Evolutionary conservation across 345 rosid genomes (phyloP), one percentile per base, ranked within the genome.

Genomic region (Raphanus sativus): DNA sequence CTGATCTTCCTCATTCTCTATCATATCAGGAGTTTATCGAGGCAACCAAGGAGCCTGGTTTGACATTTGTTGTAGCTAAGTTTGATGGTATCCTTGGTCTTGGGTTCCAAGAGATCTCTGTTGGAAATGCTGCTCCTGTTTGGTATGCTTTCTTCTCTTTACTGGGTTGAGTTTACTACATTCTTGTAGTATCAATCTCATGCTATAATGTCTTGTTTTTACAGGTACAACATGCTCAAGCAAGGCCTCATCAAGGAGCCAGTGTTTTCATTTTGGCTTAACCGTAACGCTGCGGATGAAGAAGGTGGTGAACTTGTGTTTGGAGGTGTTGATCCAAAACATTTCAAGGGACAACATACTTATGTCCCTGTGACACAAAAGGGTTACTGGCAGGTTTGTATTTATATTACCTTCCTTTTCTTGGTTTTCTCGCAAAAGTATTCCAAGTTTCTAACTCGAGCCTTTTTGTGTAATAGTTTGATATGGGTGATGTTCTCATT

Each of bases 51-150:
- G 99, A 95, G 86, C 99, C 97, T 48, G 83, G 99, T 80, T 10
- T 88, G 55, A 89, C 93, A 63, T 95, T 95, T 81, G 48, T 95
- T 80, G 83, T 75, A 56, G 99, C 97, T 67, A 92, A 89, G 70
- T 95, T 95, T 84, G 99, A 95, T 82, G 99, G 99, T 48, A 92
- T 92, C 72, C 86, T 91, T 73, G 99, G 99, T 29, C 99, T 95
- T 72, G 97, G 97, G 54, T 95, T 92, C 81, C 78, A 84, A 84
- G 99, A 95, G 79, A 92, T 95, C 79, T 87, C 98, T 12, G 97
- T 89, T 74, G 98, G 96, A 82, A 77, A 84, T 52, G 89, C 94
- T 33, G 75, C 83, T 62, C 98, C 99, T 62, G 83, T 95, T 66
- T 95, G 99, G 99, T 92, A 85, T 67, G 88, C 50, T 54, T 71